phyloP scores from a whole-genome alignment of 2,329 filamentous ascomycete genomes.

The Alternaria triticimaculans region DNA sequence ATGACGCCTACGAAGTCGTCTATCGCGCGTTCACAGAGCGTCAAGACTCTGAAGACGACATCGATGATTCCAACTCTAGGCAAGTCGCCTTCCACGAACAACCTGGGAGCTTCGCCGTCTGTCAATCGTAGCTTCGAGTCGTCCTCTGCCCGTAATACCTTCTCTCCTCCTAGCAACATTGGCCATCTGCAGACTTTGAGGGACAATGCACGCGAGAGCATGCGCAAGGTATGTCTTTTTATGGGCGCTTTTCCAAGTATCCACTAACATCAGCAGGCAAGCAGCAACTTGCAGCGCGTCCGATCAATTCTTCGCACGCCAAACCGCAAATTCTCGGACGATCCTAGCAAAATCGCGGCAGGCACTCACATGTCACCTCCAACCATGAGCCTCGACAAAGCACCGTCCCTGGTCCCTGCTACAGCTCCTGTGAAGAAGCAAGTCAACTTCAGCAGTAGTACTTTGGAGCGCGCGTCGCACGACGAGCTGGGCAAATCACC shows the following conservation, averaged over 20 bases:
- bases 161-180: constrained; percentile 41
- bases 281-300: constrained; percentile 60
- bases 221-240: constrained; percentile 35
- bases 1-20: constrained; percentile 83
- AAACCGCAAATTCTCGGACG: constrained; percentile 64
- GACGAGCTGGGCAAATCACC: constrained; percentile 44
- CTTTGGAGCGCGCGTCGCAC: constrained; percentile 55
- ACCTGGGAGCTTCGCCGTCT: constrained; percentile 54
- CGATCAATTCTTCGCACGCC: constrained; percentile 70
- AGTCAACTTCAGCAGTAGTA: constrained; percentile 79
- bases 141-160: constrained; percentile 60
- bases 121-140: constrained; percentile 57
- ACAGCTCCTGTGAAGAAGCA: constrained; percentile 79
- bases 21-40: constrained; percentile 65
- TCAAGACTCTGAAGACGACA: constrained; percentile 55
- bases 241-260: neutral
- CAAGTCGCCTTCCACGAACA: constrained; percentile 61
- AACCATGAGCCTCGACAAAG: constrained; percentile 56
- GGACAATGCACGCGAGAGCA: constrained; percentile 47
- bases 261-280: constrained; percentile 31
- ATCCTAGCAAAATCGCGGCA: constrained; percentile 65
- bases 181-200: constrained; percentile 35
- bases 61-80: constrained; percentile 62
- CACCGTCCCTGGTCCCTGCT: constrained; percentile 60
- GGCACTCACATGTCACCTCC: constrained; percentile 63